These are phyloP conservation scores for Begonia peltatifolia DNA, from an alignment of 306 rosid genomes.

Conservation along the genomic window DNA sequence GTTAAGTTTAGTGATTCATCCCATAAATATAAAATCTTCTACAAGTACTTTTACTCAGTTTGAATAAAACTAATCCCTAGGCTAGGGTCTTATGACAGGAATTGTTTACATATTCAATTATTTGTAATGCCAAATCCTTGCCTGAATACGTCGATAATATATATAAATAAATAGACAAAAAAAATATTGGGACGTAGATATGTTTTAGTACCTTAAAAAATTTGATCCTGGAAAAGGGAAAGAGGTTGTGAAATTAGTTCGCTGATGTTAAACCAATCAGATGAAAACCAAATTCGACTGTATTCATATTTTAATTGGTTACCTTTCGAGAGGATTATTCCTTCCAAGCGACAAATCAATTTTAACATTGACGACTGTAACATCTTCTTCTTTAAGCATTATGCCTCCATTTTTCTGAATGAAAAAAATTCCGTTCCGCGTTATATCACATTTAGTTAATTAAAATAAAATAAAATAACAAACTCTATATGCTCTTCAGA, in stretches of 20 bases:
- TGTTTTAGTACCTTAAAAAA: conserved; percentile 63
- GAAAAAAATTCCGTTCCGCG: background rate
- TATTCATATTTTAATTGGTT: conserved; percentile 6
- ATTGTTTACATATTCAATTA: too few species aligned
- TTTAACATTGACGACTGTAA: conserved; percentile 61
- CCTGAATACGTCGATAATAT: too few species aligned
- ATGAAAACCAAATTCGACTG: background rate
- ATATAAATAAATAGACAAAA: too few species aligned
- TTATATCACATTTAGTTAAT: conserved; percentile 4
- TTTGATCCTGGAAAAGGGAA: conserved; percentile 41
- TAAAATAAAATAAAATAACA: background rate
- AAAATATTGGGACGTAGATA: too few species aligned
- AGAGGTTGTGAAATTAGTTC: conserved; percentile 1
- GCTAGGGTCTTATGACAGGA: too few species aligned
- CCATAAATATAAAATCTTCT: too few species aligned
- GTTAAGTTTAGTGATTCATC: too few species aligned
- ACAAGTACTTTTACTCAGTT: too few species aligned
- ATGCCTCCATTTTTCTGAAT: conserved; percentile 64
- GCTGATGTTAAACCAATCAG: background rate
- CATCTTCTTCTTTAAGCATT: conserved; percentile 61
- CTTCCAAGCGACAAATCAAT: conserved; percentile 92
- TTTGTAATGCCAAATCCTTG: too few species aligned
- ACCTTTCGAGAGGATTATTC: conserved; percentile 83
- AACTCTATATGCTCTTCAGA: conserved; percentile 3
- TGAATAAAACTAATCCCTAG: too few species aligned